Conservation (phyloP, 257 asterid species). For the Phtheirospermum japonicum region DNA sequence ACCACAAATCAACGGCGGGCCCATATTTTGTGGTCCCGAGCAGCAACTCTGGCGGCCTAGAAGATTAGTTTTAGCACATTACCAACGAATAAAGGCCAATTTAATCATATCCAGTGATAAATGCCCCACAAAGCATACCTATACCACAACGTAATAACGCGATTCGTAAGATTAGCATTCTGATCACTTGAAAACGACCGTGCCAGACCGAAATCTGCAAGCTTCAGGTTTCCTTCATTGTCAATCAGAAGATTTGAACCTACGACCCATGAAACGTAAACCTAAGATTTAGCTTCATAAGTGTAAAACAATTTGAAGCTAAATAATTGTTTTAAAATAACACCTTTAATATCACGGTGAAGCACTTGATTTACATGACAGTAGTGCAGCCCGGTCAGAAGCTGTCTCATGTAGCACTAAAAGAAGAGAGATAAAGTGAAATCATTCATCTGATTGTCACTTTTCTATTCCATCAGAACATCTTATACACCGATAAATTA, state of each 20-base stretch:
- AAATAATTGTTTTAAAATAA: conserved; percentile 25
- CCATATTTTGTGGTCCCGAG: conserved; percentile 89
- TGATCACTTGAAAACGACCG: conserved; percentile 74
- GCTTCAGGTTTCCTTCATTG: conserved; percentile 83
- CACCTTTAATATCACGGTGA: conserved; percentile 93
- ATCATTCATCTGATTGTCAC: conserved; percentile 44
- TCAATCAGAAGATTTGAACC: conserved; percentile 88
- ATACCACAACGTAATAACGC: conserved; percentile 86
- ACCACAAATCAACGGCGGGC: conserved; percentile 96
- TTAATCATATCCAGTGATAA: conserved; percentile 6
- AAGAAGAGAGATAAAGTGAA: conserved; percentile 40
- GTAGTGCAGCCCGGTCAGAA: conserved; percentile 92
- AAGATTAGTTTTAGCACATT: conserved; percentile 23
- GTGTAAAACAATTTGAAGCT: conserved; percentile 19
- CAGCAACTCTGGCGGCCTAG: conserved; percentile 86
- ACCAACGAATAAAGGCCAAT: conserved; percentile 16
- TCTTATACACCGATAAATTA: conserved; percentile 25
- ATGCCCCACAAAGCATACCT: conserved; percentile 43
- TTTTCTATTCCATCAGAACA: conserved; percentile 40
- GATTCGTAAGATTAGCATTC: conserved; percentile 86
- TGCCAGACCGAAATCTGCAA: conserved; percentile 87
- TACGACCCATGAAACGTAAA: conserved; percentile 27
- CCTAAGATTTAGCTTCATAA: conserved; percentile 18
- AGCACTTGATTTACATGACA: conserved; percentile 93
- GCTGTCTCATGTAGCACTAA: conserved; percentile 89